These are phyloP conservation scores for Candida loeiensis DNA, from an alignment of 805 yeast genomes.

Conservation along the genomic window DNA sequence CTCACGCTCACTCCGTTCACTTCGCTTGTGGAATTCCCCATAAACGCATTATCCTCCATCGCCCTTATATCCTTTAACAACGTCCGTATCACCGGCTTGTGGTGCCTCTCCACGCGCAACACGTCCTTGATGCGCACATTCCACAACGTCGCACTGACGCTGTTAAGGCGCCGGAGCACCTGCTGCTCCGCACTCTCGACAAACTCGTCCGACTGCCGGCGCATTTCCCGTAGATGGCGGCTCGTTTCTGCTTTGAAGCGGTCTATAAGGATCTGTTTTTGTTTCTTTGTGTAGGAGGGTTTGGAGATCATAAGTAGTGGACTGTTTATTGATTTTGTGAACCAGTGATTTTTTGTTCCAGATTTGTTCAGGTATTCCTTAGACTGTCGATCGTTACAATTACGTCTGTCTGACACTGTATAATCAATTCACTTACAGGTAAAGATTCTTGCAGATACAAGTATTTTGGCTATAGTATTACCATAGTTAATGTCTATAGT, in stretches of 20 bases:
- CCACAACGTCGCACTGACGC: slow-evolving; percentile 48
- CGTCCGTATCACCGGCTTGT: slow-evolving; percentile 15
- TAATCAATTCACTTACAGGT: too few relatives aligned
- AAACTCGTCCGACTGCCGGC: slow-evolving; percentile 20
- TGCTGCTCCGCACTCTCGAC: slow-evolving; percentile 31
- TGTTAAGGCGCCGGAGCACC: slow-evolving; percentile 41
- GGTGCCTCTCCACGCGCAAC: slow-evolving; percentile 43
- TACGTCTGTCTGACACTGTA: too few relatives aligned
- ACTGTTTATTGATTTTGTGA: too few relatives aligned
- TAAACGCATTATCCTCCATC: slow-evolving; percentile 6
- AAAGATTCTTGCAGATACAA: too few relatives aligned
- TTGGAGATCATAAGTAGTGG: background rate
- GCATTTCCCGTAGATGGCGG: slow-evolving; percentile 21
- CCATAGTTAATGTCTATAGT: too few relatives aligned
- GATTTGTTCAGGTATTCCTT: too few relatives aligned
- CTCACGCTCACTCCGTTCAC: background rate
- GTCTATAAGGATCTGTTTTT: slow-evolving; percentile 36
- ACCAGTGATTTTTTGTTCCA: too few relatives aligned
- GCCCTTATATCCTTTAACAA: slow-evolving; percentile 11
- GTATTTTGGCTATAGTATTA: too few relatives aligned
- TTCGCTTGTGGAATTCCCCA: background rate
- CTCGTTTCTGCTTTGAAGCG: slow-evolving; percentile 23
- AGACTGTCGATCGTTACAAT: too few relatives aligned
- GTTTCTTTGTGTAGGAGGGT: slow-evolving; percentile 24
- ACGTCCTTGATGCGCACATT: slow-evolving; percentile 44